Evolutionary conservation across 1,284 basidiomycete genomes (phyloP).

Genomic region (Termitomyces sp.): DNA sequence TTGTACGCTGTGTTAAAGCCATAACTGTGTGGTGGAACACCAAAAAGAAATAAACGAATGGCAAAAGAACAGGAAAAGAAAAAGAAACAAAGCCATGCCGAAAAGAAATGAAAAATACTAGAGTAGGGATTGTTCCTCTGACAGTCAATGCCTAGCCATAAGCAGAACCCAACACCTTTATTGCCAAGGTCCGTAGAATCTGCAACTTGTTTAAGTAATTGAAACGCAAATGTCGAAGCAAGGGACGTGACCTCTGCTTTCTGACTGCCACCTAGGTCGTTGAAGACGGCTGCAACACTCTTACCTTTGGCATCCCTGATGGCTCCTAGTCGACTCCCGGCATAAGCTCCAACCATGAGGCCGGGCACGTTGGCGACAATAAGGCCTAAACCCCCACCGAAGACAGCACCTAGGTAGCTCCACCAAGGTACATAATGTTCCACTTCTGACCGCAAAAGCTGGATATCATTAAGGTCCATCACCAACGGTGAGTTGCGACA

Average conservation of each 20-base stretch:
- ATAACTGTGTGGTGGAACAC: too few species aligned
- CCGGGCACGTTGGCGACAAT: slow-evolving; percentile 88
- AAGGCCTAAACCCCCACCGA: slow-evolving; percentile 70
- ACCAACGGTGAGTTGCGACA: neutral
- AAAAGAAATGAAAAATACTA: too few species aligned
- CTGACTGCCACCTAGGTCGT: slow-evolving; percentile 69
- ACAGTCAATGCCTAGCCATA: slow-evolving; percentile 10
- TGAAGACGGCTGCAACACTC: slow-evolving; percentile 89
- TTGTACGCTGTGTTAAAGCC: too few species aligned
- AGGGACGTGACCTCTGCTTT: slow-evolving; percentile 70
- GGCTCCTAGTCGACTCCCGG: slow-evolving; percentile 83
- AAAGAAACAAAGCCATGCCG: too few species aligned
- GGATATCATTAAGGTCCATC: slow-evolving; percentile 1
- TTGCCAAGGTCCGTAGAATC: slow-evolving; percentile 83
- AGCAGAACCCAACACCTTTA: slow-evolving; percentile 83
- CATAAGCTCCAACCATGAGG: slow-evolving; percentile 70
- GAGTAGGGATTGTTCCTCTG: too few species aligned
- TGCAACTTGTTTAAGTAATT: slow-evolving; percentile 30
- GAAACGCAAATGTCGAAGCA: slow-evolving; percentile 7
- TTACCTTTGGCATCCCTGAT: slow-evolving; percentile 91
- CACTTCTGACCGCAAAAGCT: slow-evolving; percentile 77
- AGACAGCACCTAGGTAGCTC: slow-evolving; percentile 73
- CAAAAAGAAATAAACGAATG: too few species aligned
- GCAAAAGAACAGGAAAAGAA: too few species aligned
- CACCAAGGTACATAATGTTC: slow-evolving; percentile 67